phyloP scores from a whole-genome alignment of 2,329 filamentous ascomycete genomes.

The Aspergillus ruber region DNA sequence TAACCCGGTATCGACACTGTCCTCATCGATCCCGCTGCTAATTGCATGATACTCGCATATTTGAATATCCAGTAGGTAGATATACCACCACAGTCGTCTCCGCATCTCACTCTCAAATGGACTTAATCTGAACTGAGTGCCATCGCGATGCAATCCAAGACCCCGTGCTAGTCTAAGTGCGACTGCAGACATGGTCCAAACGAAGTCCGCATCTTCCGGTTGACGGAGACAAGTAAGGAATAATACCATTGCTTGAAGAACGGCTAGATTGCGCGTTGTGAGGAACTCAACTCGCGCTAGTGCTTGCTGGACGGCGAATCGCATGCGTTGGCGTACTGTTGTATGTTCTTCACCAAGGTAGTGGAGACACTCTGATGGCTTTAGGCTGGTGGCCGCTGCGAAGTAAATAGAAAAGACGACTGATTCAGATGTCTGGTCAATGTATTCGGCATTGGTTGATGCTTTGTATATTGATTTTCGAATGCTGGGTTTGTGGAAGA shows the following conservation, averaged over 20 bases:
- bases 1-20: conserved; percentile 36
- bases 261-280: conserved; percentile 54
- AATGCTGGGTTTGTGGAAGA: conserved; percentile 52
- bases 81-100: conserved; percentile 47
- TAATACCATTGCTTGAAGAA: conserved; percentile 58
- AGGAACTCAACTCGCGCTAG: conserved; percentile 58
- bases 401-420: conserved; percentile 60
- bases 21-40: conserved; percentile 20
- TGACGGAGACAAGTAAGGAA: conserved; percentile 49
- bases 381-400: conserved; percentile 43
- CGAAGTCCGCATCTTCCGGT: conserved; percentile 36
- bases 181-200: conserved; percentile 39
- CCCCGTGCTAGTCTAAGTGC: conserved; percentile 38
- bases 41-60: conserved; percentile 44
- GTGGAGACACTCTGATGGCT: conserved; percentile 34
- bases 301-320: conserved; percentile 58
- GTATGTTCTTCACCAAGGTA: conserved; percentile 48
- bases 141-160: conserved; percentile 48
- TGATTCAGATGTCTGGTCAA: conserved; percentile 50
- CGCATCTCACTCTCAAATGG: conserved; percentile 49
- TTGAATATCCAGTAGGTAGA: conserved; percentile 42
- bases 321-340: conserved; percentile 48
- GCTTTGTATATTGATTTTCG: conserved; percentile 47
- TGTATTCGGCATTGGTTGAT: conserved; percentile 42
- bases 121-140: conserved; percentile 39